Evolutionary conservation across 768 basidiomycete genomes (phyloP), one percentile per base, ranked within the genome.

Genomic region (Leccinum subtestaceum): DNA sequence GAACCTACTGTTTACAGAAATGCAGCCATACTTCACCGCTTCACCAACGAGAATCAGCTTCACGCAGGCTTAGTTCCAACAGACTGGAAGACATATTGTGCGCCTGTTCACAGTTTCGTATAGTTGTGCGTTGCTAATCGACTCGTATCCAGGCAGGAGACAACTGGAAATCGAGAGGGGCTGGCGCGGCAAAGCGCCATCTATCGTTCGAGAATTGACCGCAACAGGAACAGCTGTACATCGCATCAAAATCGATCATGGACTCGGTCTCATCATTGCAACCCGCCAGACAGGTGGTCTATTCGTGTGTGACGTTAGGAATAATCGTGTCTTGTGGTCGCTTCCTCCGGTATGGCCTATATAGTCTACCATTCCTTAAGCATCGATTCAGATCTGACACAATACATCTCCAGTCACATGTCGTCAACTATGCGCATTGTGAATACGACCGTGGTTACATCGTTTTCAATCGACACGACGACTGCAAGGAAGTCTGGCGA

Each of bases 201-300:
- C 82, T 11, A 61, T 62, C 3, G 65, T 74, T 13, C 77, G 70
- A 21, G 59, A 72, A n/a, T 70, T 81, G 38, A 61, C 67, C 1
- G 57, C 68, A 8, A 64, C 75, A 6, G 75, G 79, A 21, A 61
- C 63, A 25, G 64, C 68, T 4, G 84, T 89, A 0, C 89, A 92
- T 71, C 83, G 89, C 7, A 84, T 92, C 74, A 93, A 93, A 72
- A 80, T 88, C 21, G 91, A 93, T 57, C 83, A 88, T 64, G 71
- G 76, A 32, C 77, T 76, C 10, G 82, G 84, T 3, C 76, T 87
- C 23, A 74, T 87, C 52, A 81, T 92, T 45, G 80, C 81, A 3
- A 90, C 89, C 0, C 76, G 76, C 46, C 68, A 69, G 6, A 58
- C 61, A 10, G 88, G 88, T 0, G 88, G 88, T 0, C 64, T 93